Conservation (phyloP, 805 yeast genomes). For the Candida ortonii region DNA sequence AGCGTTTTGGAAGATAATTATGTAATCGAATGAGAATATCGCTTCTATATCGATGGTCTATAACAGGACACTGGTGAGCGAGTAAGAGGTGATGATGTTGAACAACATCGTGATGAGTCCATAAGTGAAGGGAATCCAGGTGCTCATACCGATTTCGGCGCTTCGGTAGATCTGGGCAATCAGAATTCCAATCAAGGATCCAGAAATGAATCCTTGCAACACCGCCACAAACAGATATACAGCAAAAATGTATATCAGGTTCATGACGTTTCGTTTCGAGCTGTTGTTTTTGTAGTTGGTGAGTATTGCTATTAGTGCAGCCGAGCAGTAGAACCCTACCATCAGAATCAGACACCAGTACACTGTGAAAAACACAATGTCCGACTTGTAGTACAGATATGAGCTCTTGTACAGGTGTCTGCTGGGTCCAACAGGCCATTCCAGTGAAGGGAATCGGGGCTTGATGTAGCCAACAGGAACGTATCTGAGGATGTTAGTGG, state of each 20-base stretch:
- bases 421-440: conserved; percentile 55
- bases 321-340: conserved; percentile 56
- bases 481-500: conserved; percentile 7
- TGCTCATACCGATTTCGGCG: conserved; percentile 82
- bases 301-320: conserved; percentile 61
- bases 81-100: conserved; percentile 64
- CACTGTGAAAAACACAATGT: conserved; percentile 80
- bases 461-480: conserved; percentile 78
- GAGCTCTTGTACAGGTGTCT: conserved; percentile 41
- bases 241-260: conserved; percentile 41
- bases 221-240: conserved; percentile 54
- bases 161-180: conserved; percentile 73
- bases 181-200: conserved; percentile 74
- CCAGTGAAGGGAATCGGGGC: conserved; percentile 79
- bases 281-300: conserved; percentile 40
- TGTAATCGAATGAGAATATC: conserved; percentile 6
- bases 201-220: conserved; percentile 64
- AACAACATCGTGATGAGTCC: conserved; percentile 65
- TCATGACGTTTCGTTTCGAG: conserved; percentile 9
- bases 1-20: too few species aligned
- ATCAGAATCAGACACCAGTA: conserved; percentile 77
- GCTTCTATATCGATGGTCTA: conserved; percentile 28
- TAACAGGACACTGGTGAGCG: conserved; percentile 47
- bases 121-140: conserved; percentile 93
- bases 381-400: conserved; percentile 63